Evolutionary conservation across 2,329 filamentous ascomycete genomes (phyloP), one percentile per base, ranked within the genome.

Genomic region (Penicillium decumbens): DNA sequence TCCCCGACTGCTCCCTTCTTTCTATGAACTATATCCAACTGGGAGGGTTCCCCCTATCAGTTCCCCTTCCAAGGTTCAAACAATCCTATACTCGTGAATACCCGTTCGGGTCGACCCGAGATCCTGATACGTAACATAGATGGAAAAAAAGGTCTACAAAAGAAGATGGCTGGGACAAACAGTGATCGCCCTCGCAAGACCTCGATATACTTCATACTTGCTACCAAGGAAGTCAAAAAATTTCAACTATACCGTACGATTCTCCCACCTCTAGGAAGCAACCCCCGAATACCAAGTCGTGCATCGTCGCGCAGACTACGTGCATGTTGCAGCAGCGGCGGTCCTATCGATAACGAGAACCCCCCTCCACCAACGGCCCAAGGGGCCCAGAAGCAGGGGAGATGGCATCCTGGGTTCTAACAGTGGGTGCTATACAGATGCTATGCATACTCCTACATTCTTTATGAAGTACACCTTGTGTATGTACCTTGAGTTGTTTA

Each of bases 341-440:
- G 41, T 52, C 63, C 63, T 67, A 67, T 67, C 63, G 63, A 65
- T 64, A 62, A 63, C 52, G 46, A 59, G 45, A 28, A 25, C 52
- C 47, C 62, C 62, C 64, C 63, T 65, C 63, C 62, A 60, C 59
- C 49, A 51, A 27, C n/a, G 27, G 33, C 25, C 29, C 18, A 23
- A 28, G 44, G 29, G 39, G 20, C n/a, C 15, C n/a, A 30, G 37
- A 37, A 45, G 41, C 41, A 49, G 45, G 49, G 45, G 35, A 38
- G 37, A n/a, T 13, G n/a, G 29, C 20, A 12, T 13, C 29, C 27
- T 28, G 20, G 20, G 6, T 10, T 35, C 13, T 25, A 25, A n/a
- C 37, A 25, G 13, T 35, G 33, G 7, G 3, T 35, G 15, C 23
- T 40, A 40, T n/a, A 24, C 38, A 38, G 23, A 32, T 32, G 33